These are phyloP conservation scores for Cyberlindnera bimundalis DNA, from an alignment of 805 yeast genomes.

Conservation along the genomic window DNA sequence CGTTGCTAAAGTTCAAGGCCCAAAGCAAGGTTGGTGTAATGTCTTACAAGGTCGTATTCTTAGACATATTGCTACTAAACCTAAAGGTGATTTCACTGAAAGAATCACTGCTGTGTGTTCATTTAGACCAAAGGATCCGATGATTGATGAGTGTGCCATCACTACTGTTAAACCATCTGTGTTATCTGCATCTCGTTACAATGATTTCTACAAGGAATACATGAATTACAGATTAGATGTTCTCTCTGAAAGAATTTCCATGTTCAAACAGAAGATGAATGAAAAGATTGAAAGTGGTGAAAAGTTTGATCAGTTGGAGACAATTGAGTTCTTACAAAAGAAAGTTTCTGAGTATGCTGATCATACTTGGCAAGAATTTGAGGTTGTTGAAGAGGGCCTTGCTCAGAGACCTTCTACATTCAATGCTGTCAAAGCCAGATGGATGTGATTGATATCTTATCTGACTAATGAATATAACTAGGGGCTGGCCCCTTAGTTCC, in stretches of 20 bases:
- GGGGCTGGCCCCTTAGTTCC: background rate
- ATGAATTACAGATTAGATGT: constrained; percentile 37
- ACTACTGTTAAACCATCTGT: constrained; percentile 40
- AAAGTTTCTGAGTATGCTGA: constrained; percentile 30
- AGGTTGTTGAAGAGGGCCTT: constrained; percentile 30
- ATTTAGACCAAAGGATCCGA: constrained; percentile 39
- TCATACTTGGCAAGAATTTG: constrained; percentile 35
- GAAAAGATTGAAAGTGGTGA: constrained; percentile 25
- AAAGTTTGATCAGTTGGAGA: constrained; percentile 35
- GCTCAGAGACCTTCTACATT: constrained; percentile 26
- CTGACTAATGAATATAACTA: too few species aligned
- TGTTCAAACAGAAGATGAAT: constrained; percentile 27
- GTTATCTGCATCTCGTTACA: constrained; percentile 34
- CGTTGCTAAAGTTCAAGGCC: constrained; percentile 33
- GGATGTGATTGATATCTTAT: constrained; percentile 5
- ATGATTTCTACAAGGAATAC: constrained; percentile 40
- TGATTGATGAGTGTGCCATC: constrained; percentile 38
- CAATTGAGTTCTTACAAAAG: constrained; percentile 30
- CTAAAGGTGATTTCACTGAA: constrained; percentile 34
- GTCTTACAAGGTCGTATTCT: constrained; percentile 45
- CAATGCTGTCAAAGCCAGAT: constrained; percentile 21
- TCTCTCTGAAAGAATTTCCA: constrained; percentile 31
- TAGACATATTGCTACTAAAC: constrained; percentile 45
- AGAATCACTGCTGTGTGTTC: constrained; percentile 43
- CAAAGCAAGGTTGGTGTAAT: constrained; percentile 48